phyloP scores from a whole-genome alignment of 148 eudicot species.

The Silene conica region DNA sequence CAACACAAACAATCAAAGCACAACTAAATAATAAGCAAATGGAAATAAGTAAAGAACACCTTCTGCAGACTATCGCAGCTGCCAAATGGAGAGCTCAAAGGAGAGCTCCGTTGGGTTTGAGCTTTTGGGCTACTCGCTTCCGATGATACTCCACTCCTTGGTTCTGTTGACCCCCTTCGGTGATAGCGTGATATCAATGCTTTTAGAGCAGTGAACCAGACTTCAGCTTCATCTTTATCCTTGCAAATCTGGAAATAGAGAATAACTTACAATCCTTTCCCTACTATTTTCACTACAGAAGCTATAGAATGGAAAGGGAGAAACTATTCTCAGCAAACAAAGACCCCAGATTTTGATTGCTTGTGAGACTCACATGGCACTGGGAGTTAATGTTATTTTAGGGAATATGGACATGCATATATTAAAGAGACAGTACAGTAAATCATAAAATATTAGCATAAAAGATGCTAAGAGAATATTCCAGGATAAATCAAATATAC shows the following conservation, averaged over 20 bases:
- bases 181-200: slow-evolving; percentile 54
- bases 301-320: neutral
- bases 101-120: slow-evolving; percentile 44
- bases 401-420: neutral
- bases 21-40: slow-evolving; percentile 8
- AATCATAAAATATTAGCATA: slow-evolving; percentile 9
- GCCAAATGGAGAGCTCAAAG: slow-evolving; percentile 49
- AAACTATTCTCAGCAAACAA: neutral
- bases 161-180: slow-evolving; percentile 39
- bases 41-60: slow-evolving; percentile 32
- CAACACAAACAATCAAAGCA: slow-evolving; percentile 9
- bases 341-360: neutral
- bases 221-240: slow-evolving; percentile 80
- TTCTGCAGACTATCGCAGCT: slow-evolving; percentile 42
- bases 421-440: slow-evolving; percentile 1
- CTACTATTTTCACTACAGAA: neutral
- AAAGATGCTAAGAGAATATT: neutral
- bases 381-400: neutral
- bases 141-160: slow-evolving; percentile 46
- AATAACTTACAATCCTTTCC: neutral
- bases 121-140: slow-evolving; percentile 51
- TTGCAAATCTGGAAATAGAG: slow-evolving; percentile 58
- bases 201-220: slow-evolving; percentile 65
- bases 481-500: neutral
- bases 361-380: neutral